A percentile compares a stretch with the other conserved stretches of the same genome.
phyloP scores from a whole-genome alignment of 148 eudicot species.

The Rhododendron henanense region DNA sequence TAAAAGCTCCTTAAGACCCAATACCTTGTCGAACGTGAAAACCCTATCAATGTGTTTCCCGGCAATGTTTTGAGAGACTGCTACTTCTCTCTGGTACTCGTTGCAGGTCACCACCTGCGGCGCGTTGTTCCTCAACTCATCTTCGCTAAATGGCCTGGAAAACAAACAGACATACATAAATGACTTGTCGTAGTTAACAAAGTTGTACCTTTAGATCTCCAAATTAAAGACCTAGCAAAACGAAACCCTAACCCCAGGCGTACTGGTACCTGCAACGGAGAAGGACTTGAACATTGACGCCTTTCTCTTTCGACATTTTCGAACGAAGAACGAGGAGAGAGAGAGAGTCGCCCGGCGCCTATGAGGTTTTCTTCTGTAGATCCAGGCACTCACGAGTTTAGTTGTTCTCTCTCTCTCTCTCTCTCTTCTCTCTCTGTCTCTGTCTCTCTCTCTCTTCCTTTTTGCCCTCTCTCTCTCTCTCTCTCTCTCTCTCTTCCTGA shows the following conservation, averaged over 20 bases:
- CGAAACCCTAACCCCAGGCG: background rate
- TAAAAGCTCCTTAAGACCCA: background rate
- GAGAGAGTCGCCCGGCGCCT: constrained; percentile 3
- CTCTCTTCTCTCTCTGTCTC: background rate
- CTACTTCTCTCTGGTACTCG: constrained; percentile 81
- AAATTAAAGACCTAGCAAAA: background rate
- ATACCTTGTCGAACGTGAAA: constrained; percentile 89
- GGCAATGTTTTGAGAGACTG: constrained; percentile 88
- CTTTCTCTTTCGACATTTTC: constrained; percentile 78
- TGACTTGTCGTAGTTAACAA: background rate
- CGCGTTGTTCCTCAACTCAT: constrained; percentile 78
- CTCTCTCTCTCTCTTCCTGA: background rate
- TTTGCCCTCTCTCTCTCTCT: background rate
- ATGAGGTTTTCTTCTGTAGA: background rate
- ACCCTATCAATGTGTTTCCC: constrained; percentile 84
- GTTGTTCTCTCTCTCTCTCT: background rate
- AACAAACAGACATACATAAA: constrained; percentile 2
- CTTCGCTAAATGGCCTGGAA: constrained; percentile 84
- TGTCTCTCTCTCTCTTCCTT: background rate
- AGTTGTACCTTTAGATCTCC: background rate
- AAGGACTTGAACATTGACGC: constrained; percentile 77
- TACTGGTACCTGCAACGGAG: constrained; percentile 79
- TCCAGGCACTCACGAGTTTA: background rate
- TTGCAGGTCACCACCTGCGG: constrained; percentile 91
- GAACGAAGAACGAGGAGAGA: background rate